Conservation (phyloP, 108 stramenopile genomes). For the Cyclotella baltica region DNA sequence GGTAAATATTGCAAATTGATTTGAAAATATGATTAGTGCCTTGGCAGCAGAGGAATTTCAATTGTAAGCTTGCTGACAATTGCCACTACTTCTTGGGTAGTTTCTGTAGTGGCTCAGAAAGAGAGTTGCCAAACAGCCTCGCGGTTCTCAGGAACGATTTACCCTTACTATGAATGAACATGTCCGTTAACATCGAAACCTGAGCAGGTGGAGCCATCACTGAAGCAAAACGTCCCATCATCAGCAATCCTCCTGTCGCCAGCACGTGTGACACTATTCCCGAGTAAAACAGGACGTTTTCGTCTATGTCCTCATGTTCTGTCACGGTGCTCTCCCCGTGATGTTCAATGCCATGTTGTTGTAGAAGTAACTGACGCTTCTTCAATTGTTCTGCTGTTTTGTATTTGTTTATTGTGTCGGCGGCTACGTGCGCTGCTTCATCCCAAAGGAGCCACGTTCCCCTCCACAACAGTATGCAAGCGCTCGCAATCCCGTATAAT, state of each 20-base stretch:
- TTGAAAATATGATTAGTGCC: too few species aligned
- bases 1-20: too few species aligned
- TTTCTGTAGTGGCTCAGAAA: too few species aligned
- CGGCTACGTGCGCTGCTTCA: conserved; percentile 14
- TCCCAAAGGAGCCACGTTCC: conserved; percentile 80
- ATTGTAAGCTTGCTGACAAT: too few species aligned
- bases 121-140: conserved; percentile 1
- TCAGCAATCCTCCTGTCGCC: conserved; percentile 50
- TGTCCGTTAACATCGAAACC: conserved; percentile 53
- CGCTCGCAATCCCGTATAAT: conserved; percentile 60
- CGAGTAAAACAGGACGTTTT: conserved; percentile 40
- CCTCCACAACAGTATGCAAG: conserved; percentile 73
- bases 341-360: conserved; percentile 11
- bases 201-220: conserved; percentile 78
- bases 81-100: too few species aligned
- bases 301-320: conserved; percentile 38
- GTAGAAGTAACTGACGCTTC: neutral
- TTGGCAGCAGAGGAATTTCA: too few species aligned
- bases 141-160: conserved; percentile 23
- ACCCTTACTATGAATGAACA: conserved; percentile 34
- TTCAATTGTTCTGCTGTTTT: neutral
- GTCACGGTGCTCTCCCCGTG: conserved; percentile 49
- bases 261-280: conserved; percentile 60
- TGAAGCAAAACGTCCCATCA: conserved; percentile 58
- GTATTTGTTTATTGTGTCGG: conserved; percentile 1